A percentile compares a stretch with the other conserved stretches of the same genome.
Conservation (phyloP, 2,329 filamentous ascomycete genomes). For the Stromatinia cepivora region DNA sequence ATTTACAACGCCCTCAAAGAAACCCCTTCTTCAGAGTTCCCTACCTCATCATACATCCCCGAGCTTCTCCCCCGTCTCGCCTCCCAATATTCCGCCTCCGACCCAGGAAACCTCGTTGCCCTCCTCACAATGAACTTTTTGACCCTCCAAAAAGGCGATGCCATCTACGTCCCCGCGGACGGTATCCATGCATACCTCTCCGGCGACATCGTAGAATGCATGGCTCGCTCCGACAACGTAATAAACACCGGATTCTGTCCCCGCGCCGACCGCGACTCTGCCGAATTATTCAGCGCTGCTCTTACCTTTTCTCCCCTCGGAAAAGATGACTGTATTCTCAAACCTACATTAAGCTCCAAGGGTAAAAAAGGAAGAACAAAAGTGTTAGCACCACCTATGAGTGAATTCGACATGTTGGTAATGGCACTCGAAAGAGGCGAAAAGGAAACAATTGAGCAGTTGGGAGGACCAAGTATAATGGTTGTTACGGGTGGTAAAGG, state of each 20-base stretch:
- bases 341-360: conserved; percentile 49
- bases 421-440: conserved; percentile 58
- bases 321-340: conserved; percentile 56
- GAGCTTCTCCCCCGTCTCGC: conserved; percentile 65
- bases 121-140: conserved; percentile 75
- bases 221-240: conserved; percentile 95
- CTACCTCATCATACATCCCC: conserved; percentile 56
- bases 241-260: conserved; percentile 75
- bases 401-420: conserved; percentile 69
- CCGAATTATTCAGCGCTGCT: conserved; percentile 62
- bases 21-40: conserved; percentile 51
- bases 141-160: conserved; percentile 69
- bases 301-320: conserved; percentile 65
- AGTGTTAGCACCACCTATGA: conserved; percentile 65
- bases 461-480: conserved; percentile 63
- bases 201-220: conserved; percentile 95
- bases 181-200: conserved; percentile 94
- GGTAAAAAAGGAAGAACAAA: conserved; percentile 60
- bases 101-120: conserved; percentile 69
- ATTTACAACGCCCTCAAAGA: conserved; percentile 54
- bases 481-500: conserved; percentile 64
- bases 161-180: conserved; percentile 90
- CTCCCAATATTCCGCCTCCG: conserved; percentile 61
- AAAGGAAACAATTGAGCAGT: conserved; percentile 55
- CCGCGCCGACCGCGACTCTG: conserved; percentile 59